phyloP scores from a whole-genome alignment of 1,139 yeast species.

The Protomyces pachydermus region DNA sequence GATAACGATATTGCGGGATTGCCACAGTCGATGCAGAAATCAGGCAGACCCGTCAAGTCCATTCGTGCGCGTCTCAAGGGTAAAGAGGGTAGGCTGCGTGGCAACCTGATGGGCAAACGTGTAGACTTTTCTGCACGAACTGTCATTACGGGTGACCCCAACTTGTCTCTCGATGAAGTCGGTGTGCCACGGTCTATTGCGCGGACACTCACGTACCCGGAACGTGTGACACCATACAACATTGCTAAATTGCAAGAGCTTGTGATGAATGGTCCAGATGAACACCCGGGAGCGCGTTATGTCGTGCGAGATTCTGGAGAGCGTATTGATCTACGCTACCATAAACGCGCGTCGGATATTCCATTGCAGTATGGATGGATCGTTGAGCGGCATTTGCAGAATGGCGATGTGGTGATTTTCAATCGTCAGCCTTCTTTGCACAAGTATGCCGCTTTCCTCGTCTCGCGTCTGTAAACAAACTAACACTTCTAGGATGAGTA shows the following conservation, averaged over 20 bases:
- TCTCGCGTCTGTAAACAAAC: background rate
- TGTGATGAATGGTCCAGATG: conserved; percentile 97
- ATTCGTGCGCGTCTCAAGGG: conserved; percentile 99
- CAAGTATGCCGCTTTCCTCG: conserved; percentile 43
- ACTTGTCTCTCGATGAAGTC: conserved; percentile 92
- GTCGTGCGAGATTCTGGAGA: conserved; percentile 98
- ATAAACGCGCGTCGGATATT: conserved; percentile 96
- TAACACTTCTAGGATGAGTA: conserved; percentile 57
- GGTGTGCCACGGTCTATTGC: conserved; percentile 98
- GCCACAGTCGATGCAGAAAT: conserved; percentile 97
- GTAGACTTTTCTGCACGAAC: conserved; percentile 99
- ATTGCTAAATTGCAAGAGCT: conserved; percentile 86
- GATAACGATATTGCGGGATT: conserved; percentile 99
- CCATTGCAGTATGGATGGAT: conserved; percentile 98
- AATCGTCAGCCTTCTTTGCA: conserved; percentile 99
- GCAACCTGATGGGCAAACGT: conserved; percentile 99
- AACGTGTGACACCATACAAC: conserved; percentile 94
- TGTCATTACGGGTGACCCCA: conserved; percentile 98
- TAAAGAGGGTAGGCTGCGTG: conserved; percentile 97
- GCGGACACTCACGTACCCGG: conserved; percentile 91
- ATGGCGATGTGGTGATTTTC: conserved; percentile 92
- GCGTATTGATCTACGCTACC: conserved; percentile 92
- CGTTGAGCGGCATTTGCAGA: conserved; percentile 97
- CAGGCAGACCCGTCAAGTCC: conserved; percentile 97
- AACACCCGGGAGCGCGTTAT: conserved; percentile 98